A percentile compares a stretch with the other conserved stretches of the same genome.
These are phyloP conservation scores for Sicyos edulis DNA, from an alignment of 306 rosid genomes.

Conservation along the genomic window DNA sequence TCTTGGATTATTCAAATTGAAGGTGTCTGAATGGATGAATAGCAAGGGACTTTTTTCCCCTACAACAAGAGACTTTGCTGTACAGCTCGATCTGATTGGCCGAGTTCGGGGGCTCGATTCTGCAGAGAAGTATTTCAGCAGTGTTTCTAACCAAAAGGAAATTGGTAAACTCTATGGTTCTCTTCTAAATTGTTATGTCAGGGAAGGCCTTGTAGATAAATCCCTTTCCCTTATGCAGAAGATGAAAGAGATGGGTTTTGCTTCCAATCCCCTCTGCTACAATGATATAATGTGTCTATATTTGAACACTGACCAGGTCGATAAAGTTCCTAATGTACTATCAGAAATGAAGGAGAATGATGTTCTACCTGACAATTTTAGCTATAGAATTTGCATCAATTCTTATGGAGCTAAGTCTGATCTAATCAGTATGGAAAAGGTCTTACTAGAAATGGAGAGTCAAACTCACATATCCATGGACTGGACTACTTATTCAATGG, in stretches of 20 bases:
- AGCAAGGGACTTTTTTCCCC: conserved; percentile 36
- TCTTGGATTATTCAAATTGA: neutral
- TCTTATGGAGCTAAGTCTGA: conserved; percentile 50
- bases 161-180: conserved; percentile 46
- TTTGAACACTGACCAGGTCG: conserved; percentile 32
- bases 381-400: conserved; percentile 55
- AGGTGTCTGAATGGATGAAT: conserved; percentile 76
- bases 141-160: conserved; percentile 40
- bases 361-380: conserved; percentile 45
- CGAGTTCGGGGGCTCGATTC: conserved; percentile 50
- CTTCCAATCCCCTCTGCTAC: conserved; percentile 35
- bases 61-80: conserved; percentile 42
- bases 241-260: conserved; percentile 61
- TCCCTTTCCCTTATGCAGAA: conserved; percentile 54
- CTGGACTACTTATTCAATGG: conserved; percentile 51
- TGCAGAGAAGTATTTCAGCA: conserved; percentile 54
- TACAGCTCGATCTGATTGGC: conserved; percentile 56
- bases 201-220: conserved; percentile 52
- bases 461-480: conserved; percentile 31
- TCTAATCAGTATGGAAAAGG: conserved; percentile 45
- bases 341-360: conserved; percentile 50
- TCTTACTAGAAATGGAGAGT: conserved; percentile 52
- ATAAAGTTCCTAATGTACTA: conserved; percentile 50
- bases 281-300: conserved; percentile 63
- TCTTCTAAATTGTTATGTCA: conserved; percentile 62